phyloP scores from a whole-genome alignment of 2,329 filamentous ascomycete genomes.

The Penicillium paneum region DNA sequence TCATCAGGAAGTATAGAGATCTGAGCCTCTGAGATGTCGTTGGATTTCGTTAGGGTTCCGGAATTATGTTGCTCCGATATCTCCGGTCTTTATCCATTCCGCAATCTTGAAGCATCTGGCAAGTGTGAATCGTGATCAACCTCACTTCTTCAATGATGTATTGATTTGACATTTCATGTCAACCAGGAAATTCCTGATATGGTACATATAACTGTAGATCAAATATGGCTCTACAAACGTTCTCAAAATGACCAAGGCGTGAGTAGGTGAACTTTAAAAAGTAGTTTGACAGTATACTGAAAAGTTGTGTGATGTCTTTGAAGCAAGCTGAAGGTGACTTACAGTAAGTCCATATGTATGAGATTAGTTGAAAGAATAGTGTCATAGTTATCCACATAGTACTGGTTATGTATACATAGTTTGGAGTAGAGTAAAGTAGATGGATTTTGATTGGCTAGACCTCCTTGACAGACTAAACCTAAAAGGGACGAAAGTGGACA shows the following conservation, averaged over 20 bases:
- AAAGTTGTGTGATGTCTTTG: background rate
- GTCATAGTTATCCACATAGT: background rate
- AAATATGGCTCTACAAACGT: background rate
- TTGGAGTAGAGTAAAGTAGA: too few relatives aligned
- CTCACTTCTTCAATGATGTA: background rate
- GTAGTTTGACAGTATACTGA: background rate
- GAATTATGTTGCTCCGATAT: background rate
- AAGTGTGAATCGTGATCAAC: too few relatives aligned
- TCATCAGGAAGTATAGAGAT: background rate
- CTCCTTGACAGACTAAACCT: slow-evolving; percentile 22
- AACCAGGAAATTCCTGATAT: background rate
- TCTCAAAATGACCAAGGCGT: background rate
- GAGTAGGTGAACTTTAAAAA: background rate
- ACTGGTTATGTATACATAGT: too few relatives aligned
- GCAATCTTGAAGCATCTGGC: background rate
- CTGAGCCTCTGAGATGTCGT: too few relatives aligned
- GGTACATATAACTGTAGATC: background rate
- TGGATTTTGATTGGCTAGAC: slow-evolving; percentile 17
- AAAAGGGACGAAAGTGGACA: slow-evolving; percentile 33
- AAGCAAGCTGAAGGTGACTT: background rate
- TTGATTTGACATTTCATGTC: background rate
- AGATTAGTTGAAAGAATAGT: background rate
- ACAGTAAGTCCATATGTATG: background rate
- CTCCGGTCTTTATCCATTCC: background rate
- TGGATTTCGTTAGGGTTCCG: background rate